Base-by-base conservation (phyloP, 73 alveolate genomes). In the Strombidium stylifer region DNA sequence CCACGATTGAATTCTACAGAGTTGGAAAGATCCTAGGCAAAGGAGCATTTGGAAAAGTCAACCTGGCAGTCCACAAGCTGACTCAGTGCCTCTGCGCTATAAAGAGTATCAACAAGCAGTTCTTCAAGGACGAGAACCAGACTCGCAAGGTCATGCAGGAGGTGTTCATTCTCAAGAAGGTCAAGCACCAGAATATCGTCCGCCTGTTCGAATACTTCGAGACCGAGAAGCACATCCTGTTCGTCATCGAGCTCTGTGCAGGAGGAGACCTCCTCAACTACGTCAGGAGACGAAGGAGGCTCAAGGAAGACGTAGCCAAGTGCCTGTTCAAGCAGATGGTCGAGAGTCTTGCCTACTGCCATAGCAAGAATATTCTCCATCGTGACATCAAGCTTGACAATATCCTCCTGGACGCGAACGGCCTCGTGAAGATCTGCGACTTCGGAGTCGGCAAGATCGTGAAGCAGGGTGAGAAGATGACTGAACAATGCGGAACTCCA, bases 1-100 rank as follows among this genome's bases (percentile, higher is more conserved):
- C 87, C 36, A 65, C 80, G 1, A 39, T 53, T 3, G 89, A 76
- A 37, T 82, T 64, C 58, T 82, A 82, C 50, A 46, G 71, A 28
- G 28, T 82, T 1, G 93, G 96, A 0, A 76, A 90, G 61, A 61
- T 88, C 19, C 75, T 91, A 10, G 98, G 98, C 4, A 69, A 84
- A 44, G 98, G 98, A 2, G 98, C 98, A 0, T 87, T 87, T 67
- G 96, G 97, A 3, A 92, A 92, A 70, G 98, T 92, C 8, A 80
- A 80, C 67, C 62, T 92, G 37, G 94, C 93, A 1, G 34, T 92
- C 56, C 93, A 88, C 56, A 81, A 66, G 46, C 71, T 89, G 25
- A 72, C 97, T 28, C 90, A 94, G 12, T 51, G 87, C 62, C 42
- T 79, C 4, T 96, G 78, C 2, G 98, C 98, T 10, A 76, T 92